A percentile compares a stretch with the other conserved stretches of the same genome.
These are phyloP conservation scores for Jatropha curcas DNA, from an alignment of 345 rosid genomes.

Conservation along the genomic window DNA sequence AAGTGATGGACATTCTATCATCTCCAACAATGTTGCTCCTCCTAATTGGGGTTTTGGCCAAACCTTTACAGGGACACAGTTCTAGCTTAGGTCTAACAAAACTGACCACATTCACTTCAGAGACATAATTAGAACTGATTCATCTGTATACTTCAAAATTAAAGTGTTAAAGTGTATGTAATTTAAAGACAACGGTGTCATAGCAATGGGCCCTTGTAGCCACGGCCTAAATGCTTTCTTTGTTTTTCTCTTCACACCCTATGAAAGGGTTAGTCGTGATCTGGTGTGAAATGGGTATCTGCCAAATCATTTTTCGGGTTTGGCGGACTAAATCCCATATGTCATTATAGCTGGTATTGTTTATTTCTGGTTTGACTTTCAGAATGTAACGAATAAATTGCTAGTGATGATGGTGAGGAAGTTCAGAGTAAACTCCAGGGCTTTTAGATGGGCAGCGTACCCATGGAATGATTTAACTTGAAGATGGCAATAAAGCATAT, in stretches of 20 bases:
- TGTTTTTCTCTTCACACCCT: not conserved
- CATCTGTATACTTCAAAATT: not conserved
- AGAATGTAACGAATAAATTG: too few relatives aligned
- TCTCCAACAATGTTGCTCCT: conserved; percentile 28
- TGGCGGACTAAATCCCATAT: not conserved
- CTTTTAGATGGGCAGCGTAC: too few relatives aligned
- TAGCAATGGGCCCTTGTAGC: conserved; percentile 1
- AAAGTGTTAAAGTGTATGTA: not conserved
- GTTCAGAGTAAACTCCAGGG: too few relatives aligned
- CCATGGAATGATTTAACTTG: too few relatives aligned
- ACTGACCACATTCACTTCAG: not conserved
- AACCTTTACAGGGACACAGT: conserved; percentile 26
- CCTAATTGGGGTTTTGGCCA: conserved; percentile 32
- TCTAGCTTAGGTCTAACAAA: not conserved
- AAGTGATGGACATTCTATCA: conserved; percentile 16
- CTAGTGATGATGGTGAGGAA: not conserved
- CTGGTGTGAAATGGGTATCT: not conserved
- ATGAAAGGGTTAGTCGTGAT: not conserved
- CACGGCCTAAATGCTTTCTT: conserved; percentile 8
- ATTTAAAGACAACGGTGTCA: not conserved
- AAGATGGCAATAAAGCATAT: too few relatives aligned
- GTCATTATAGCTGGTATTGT: not conserved
- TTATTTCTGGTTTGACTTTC: too few relatives aligned
- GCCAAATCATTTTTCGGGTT: not conserved
- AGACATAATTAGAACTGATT: not conserved